Percentiles rank a stretch among this genome's conserved stretches.
These are phyloP conservation scores for Tothia fuscella DNA, from an alignment of 2,329 filamentous ascomycete species.

Conservation along the genomic window DNA sequence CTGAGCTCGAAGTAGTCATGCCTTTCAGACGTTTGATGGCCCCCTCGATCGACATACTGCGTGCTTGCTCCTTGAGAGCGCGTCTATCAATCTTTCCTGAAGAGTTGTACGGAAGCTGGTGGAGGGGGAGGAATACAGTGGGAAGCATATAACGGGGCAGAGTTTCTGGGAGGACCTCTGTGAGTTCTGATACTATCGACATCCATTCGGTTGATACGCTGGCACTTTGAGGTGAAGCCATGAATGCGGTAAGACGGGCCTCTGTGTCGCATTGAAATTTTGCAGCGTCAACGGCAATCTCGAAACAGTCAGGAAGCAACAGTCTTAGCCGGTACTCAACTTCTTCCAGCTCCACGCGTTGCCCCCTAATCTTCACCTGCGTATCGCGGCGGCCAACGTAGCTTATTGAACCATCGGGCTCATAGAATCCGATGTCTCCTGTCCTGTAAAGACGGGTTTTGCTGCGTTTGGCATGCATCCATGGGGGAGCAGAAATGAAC, in stretches of 20 bases:
- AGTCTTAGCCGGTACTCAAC: constrained; percentile 76
- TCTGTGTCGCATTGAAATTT: neutral
- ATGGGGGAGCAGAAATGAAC: constrained; percentile 35
- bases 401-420: constrained; percentile 71
- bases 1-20: constrained; percentile 26
- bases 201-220: neutral
- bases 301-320: no score
- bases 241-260: neutral
- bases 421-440: constrained; percentile 74
- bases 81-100: neutral
- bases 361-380: constrained; percentile 81
- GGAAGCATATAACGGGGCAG: neutral
- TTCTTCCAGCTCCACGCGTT: constrained; percentile 78
- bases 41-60: constrained; percentile 45
- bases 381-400: constrained; percentile 83
- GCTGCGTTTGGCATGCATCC: constrained; percentile 38
- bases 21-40: no score
- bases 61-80: constrained; percentile 11
- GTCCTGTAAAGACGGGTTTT: constrained; percentile 56
- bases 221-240: neutral
- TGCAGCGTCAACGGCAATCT: no score
- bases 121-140: neutral
- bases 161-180: neutral
- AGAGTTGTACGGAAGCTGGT: neutral
- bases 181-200: neutral